Percentiles rank a stretch among this genome's conserved stretches.
phyloP scores from a whole-genome alignment of 805 yeast species.

The Lachancea kluyveri region DNA sequence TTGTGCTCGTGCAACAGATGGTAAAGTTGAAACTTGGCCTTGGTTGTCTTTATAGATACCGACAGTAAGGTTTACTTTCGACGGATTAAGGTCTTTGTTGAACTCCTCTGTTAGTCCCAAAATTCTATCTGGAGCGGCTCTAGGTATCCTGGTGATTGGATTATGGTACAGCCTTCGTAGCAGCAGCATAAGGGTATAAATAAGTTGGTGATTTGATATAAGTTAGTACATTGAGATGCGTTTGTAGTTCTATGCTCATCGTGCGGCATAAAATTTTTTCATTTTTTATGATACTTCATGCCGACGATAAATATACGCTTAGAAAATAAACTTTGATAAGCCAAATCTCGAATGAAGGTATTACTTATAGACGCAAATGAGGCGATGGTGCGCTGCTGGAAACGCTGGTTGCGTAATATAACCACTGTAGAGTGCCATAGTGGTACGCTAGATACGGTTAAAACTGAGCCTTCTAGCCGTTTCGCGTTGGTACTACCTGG shows the following conservation, averaged over 20 bases:
- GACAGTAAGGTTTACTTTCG: slow-evolving; percentile 45
- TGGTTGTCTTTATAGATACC: slow-evolving; percentile 80
- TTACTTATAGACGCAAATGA: slow-evolving; percentile 7
- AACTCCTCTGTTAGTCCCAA: slow-evolving; percentile 72
- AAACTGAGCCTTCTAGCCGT: too few relatives aligned
- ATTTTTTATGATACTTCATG: too few relatives aligned
- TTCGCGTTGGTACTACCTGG: slow-evolving; percentile 46
- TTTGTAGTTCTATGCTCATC: too few relatives aligned
- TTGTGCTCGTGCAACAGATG: slow-evolving; percentile 27
- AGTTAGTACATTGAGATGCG: too few relatives aligned
- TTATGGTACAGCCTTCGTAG: slow-evolving; percentile 1
- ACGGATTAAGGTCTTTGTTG: slow-evolving; percentile 54
- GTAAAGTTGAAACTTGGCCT: slow-evolving; percentile 46
- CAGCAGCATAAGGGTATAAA: too few relatives aligned
- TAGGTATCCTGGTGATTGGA: slow-evolving; percentile 28
- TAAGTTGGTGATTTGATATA: too few relatives aligned
- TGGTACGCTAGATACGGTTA: too few relatives aligned
- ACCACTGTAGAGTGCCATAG: neutral
- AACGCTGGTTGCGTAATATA: neutral
- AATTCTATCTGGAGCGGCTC: slow-evolving; percentile 84
- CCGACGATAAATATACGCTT: too few relatives aligned
- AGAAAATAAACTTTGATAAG: too few relatives aligned
- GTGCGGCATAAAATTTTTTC: too few relatives aligned
- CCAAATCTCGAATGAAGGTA: too few relatives aligned
- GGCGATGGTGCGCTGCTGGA: slow-evolving; percentile 6